Evolutionary conservation across 2,329 filamentous ascomycete genomes (phyloP), one percentile per base, ranked within the genome.

Genomic region (Cladorrhinum sp.): DNA sequence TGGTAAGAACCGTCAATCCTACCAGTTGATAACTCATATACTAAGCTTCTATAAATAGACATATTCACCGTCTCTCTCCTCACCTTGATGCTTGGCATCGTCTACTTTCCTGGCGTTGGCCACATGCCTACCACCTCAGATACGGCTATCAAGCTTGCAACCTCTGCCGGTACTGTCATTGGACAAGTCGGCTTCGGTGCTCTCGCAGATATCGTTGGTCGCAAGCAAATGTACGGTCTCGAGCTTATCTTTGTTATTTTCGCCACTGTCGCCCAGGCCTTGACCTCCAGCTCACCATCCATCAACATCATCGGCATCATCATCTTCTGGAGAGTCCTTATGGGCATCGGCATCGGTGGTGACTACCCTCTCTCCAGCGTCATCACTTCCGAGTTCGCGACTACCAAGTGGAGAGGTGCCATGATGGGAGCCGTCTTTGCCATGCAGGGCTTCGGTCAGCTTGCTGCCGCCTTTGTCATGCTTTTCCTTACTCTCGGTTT

Each of bases 341-440:
- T 92, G 69, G 73, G 87, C 58, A 80, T 89, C 52, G 86, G 86
- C 64, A 89, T 90, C 50, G 87, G 89, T 70, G 88, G 89, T 68
- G 91, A 95, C 71, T 95, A 94, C 71, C 91, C 91, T 5, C 79
- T 96, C 8, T 91, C 87, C 53, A 89, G 88, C 21, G 89, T 94
- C 66, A 95, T 95, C 69, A 94, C 91, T 5, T 92, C 91, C 4
- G 91, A 95, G 79, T 95, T 95, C 70, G 90, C 91, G 10, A 93
- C 89, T 3, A 94, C 90, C 57, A 92, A 89, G 75, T 93, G 90
- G 86, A 80, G 91, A 74, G 91, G 90, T 67, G 90, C 90, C 65
- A 95, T 95, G 88, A 93, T 96, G 87, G 89, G 86, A 33, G 82
- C 89, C 16, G 91, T 95, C 58, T 95, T 95, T 70, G 89, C 90